These are phyloP conservation scores for Candida manassasensis DNA, from an alignment of 805 yeast species.

Conservation along the genomic window DNA sequence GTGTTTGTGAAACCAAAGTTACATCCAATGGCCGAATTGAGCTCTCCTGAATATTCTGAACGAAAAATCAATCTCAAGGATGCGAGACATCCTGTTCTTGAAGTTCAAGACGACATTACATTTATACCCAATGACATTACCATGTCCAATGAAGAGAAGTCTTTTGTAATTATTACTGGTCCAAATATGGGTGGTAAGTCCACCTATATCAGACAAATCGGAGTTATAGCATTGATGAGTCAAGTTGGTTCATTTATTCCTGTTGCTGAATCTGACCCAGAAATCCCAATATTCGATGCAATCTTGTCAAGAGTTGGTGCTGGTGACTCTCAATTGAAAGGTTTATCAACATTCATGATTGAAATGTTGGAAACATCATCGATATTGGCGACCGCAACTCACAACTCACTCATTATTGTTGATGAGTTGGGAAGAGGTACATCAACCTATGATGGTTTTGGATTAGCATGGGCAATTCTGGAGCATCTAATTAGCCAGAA, in stretches of 20 bases:
- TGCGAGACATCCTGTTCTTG: constrained; percentile 95
- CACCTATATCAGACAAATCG: constrained; percentile 85
- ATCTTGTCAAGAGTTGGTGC: constrained; percentile 97
- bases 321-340: constrained; percentile 94
- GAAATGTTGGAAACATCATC: constrained; percentile 95
- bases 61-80: constrained; percentile 55
- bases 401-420: constrained; percentile 75
- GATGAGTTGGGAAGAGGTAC: constrained; percentile 98
- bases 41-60: constrained; percentile 19
- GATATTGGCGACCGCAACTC: constrained; percentile 73
- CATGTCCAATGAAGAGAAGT: constrained; percentile 41
- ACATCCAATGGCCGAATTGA: constrained; percentile 44
- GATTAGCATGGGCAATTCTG: constrained; percentile 94
- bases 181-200: constrained; percentile 99
- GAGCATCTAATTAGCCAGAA: constrained; percentile 72
- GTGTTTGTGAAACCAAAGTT: constrained; percentile 75
- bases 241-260: constrained; percentile 92
- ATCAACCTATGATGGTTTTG: constrained; percentile 88
- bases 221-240: constrained; percentile 80
- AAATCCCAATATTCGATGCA: constrained; percentile 81
- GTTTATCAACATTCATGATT: constrained; percentile 86
- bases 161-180: constrained; percentile 82
- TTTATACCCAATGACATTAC: constrained; percentile 90
- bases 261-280: constrained; percentile 48
- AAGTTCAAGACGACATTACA: constrained; percentile 83